Percentiles rank a stretch among this genome's conserved stretches.
Conservation (phyloP, 768 basidiomycete species). For the Pisolithus tinctorius region DNA sequence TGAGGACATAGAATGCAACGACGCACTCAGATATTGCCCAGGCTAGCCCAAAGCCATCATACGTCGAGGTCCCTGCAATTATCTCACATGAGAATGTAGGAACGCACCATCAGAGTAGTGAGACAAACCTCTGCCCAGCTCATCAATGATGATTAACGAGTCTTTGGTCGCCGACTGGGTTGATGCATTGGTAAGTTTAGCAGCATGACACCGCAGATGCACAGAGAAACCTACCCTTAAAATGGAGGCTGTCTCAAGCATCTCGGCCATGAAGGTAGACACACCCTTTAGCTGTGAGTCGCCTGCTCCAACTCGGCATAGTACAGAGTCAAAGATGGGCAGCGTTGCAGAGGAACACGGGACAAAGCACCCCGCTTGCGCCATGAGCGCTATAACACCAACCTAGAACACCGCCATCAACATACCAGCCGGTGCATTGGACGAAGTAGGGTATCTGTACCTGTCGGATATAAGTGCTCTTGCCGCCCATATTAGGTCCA, state of each 20-base stretch:
- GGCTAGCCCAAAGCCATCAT: constrained; percentile 95
- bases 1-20: not conserved
- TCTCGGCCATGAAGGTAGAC: constrained; percentile 99
- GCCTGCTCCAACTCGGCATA: constrained; percentile 94
- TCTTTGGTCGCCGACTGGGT: constrained; percentile 81
- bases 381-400: constrained; percentile 95
- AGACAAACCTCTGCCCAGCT: constrained; percentile 73
- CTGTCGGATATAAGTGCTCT: constrained; percentile 94
- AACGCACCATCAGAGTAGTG: not conserved
- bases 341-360: constrained; percentile 82
- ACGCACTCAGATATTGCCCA: constrained; percentile 97
- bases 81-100: constrained; percentile 1
- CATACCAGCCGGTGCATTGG: not conserved
- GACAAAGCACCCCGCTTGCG: constrained; percentile 92
- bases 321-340: constrained; percentile 92
- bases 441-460: constrained; percentile 27
- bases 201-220: not conserved
- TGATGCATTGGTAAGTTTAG: not conserved
- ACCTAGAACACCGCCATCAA: constrained; percentile 38
- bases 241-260: constrained; percentile 97
- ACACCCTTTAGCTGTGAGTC: constrained; percentile 98
- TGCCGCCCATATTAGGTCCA: constrained; percentile 99
- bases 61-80: constrained; percentile 79
- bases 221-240: constrained; percentile 53
- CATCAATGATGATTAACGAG: constrained; percentile 95